These are phyloP conservation scores for Bimuria novae-zelandiae DNA, from an alignment of 2,329 filamentous ascomycete genomes.

Conservation along the genomic window DNA sequence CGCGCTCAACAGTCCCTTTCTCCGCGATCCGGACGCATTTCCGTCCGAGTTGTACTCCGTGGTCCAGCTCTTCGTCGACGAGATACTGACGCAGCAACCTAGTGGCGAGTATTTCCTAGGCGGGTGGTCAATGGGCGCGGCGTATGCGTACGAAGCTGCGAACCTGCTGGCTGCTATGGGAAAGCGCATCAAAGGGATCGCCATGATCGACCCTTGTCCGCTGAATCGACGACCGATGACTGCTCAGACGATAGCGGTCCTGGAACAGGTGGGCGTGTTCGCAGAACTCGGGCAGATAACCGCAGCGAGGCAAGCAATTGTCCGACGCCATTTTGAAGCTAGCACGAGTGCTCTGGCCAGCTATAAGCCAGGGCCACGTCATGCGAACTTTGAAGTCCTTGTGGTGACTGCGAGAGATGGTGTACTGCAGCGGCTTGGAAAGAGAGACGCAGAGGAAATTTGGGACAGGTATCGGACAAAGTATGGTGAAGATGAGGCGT, in stretches of 20 bases:
- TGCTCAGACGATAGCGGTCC: not conserved
- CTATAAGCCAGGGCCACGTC: not conserved
- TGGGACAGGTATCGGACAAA: not conserved
- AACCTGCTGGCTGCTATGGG: not conserved
- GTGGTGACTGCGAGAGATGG: not conserved
- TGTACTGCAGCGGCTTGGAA: not conserved
- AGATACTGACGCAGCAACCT: slow-evolving; percentile 27
- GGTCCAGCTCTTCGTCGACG: not conserved
- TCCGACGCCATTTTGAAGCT: not conserved
- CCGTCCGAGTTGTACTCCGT: not conserved
- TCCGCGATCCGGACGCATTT: not conserved
- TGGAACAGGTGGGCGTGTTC: not conserved
- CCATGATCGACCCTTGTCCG: not conserved
- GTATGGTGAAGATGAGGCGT: not conserved
- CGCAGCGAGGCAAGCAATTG: not conserved
- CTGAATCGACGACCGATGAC: not conserved
- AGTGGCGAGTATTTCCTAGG: slow-evolving; percentile 44
- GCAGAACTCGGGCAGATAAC: not conserved
- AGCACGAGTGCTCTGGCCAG: not conserved
- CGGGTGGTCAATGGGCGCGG: slow-evolving; percentile 44
- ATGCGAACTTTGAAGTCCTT: not conserved
- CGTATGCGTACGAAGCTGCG: slow-evolving; percentile 43
- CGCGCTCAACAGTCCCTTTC: not conserved
- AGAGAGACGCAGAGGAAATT: not conserved
- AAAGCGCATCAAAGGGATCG: not conserved